A percentile compares a stretch with the other conserved stretches of the same genome.
phyloP scores from a whole-genome alignment of 192 early-diverging fungal genomes.

The Coemansia javaensis region DNA sequence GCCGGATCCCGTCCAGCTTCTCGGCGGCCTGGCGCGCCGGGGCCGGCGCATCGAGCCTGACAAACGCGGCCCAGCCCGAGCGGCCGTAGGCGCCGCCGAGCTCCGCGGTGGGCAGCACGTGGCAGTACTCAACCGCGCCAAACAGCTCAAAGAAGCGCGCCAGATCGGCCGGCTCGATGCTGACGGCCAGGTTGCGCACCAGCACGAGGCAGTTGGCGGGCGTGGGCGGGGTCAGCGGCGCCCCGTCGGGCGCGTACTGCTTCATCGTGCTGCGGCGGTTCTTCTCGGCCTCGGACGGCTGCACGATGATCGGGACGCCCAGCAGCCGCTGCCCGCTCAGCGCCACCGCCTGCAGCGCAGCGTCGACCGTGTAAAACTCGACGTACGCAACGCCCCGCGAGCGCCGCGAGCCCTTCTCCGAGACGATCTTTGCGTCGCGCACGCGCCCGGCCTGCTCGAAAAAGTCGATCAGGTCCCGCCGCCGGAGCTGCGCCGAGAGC shows the following conservation, averaged over 20 bases:
- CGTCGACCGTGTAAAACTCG: slow-evolving; percentile 85
- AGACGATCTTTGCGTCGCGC: slow-evolving; percentile 79
- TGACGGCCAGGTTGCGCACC: slow-evolving; percentile 60
- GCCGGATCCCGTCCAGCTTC: slow-evolving; percentile 77
- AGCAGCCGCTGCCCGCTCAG: slow-evolving; percentile 83
- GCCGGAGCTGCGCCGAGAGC: slow-evolving; percentile 72
- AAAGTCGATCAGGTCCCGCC: slow-evolving; percentile 81
- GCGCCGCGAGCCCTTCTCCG: slow-evolving; percentile 75
- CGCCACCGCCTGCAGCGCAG: slow-evolving; percentile 77
- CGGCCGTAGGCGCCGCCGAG: slow-evolving; percentile 37
- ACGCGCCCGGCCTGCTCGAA: slow-evolving; percentile 78
- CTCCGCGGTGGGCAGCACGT: slow-evolving; percentile 69
- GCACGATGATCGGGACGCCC: slow-evolving; percentile 90
- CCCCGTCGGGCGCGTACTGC: slow-evolving; percentile 24
- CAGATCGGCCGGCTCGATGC: slow-evolving; percentile 70
- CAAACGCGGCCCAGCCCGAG: slow-evolving; percentile 57
- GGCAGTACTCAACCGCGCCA: slow-evolving; percentile 79
- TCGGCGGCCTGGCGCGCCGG: slow-evolving; percentile 75
- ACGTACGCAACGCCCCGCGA: slow-evolving; percentile 96
- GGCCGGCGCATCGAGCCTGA: slow-evolving; percentile 58
- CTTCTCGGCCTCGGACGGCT: slow-evolving; percentile 90
- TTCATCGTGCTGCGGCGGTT: slow-evolving; percentile 65
- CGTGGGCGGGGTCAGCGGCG: slow-evolving; percentile 4
- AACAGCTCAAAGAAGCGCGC: slow-evolving; percentile 75
- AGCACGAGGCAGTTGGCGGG: slow-evolving; percentile 52